Evolutionary conservation across 2,329 filamentous ascomycete species (phyloP), one percentile per base, ranked within the genome.

Genomic region (Beauveria pseudobassiana): DNA sequence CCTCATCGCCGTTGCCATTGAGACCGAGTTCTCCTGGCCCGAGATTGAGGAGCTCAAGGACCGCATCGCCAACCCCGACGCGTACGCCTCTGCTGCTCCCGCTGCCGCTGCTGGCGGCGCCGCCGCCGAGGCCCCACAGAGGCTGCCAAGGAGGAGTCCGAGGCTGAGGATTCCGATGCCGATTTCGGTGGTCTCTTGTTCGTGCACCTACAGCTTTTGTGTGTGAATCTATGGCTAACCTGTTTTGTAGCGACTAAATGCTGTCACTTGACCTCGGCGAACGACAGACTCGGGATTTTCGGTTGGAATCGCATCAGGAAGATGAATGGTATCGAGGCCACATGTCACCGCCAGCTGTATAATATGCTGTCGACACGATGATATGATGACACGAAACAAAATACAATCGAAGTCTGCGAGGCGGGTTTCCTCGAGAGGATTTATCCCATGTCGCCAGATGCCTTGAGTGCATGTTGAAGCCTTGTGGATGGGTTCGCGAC

Each of bases 11-110:
- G 87, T 97, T 72, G 96, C 95, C 73, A 78, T 99, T 73, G 85
- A 87, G 80, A 97, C 91, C 71, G 93, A 96, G 69, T 89, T 88
- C 85, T 88, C 87, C 80, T 99, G 95, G 93, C 87, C 93, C 72
- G 91, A 91, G 80, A 96, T 99, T 74, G 87, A 96, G 74, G 85
- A 96, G 81, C 89, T 99, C 82, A 99, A 99, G 90, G 95, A 99
- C 83, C 92, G 95, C 78, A 97, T 99, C 74, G 91, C 91, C 81
- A 98, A 99, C 87, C 96, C 96, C 70, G 95, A 99, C 61, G 91
- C 91, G 61, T 99, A 98, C 78, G 95, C 93, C 67, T 77, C 91
- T 54, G 82, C 93, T 68, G 91, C 89, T 68, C 91, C 93, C 63
- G 85, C 76, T 67, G 88, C 87, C 62, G 82, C 81, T 63, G 80